phyloP scores from a whole-genome alignment of 2,329 filamentous ascomycete genomes.

The Alternaria sp. region DNA sequence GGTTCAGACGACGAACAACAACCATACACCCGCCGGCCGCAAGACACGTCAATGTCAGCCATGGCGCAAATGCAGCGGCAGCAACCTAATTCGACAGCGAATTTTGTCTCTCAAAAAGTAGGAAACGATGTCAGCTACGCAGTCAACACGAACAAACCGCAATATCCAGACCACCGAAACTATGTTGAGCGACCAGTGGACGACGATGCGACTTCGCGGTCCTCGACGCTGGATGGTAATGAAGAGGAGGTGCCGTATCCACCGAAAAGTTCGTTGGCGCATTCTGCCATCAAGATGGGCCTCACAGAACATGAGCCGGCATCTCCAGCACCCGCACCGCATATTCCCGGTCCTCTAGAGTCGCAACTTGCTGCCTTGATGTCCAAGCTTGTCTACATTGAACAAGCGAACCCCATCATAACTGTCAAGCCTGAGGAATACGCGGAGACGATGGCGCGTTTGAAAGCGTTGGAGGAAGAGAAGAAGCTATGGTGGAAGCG shows the following conservation, averaged over 20 bases:
- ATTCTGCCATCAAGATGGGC: slow-evolving; percentile 25
- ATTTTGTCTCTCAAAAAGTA: slow-evolving; percentile 38
- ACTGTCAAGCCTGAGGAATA: slow-evolving; percentile 53
- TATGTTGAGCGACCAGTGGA: slow-evolving; percentile 32
- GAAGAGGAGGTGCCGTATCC: slow-evolving; percentile 42
- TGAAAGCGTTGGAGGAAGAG: slow-evolving; percentile 50
- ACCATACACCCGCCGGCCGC: slow-evolving; percentile 23
- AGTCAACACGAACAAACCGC: slow-evolving; percentile 22
- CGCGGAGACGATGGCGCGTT: slow-evolving; percentile 37
- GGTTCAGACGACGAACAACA: slow-evolving; percentile 38
- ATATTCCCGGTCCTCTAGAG: slow-evolving; percentile 48
- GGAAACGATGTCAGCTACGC: slow-evolving; percentile 26
- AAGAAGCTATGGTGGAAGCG: slow-evolving; percentile 49
- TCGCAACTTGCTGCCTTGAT: slow-evolving; percentile 50
- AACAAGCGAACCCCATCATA: slow-evolving; percentile 44
- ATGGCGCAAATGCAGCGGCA: slow-evolving; percentile 42
- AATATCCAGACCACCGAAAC: slow-evolving; percentile 21
- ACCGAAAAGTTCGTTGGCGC: slow-evolving; percentile 42
- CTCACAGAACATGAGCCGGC: slow-evolving; percentile 28
- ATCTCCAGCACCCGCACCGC: slow-evolving; percentile 32
- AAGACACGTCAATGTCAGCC: slow-evolving; percentile 33
- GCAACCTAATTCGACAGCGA: slow-evolving; percentile 28
- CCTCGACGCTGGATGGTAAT: slow-evolving; percentile 46
- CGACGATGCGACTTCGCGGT: slow-evolving; percentile 44
- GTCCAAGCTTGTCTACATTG: slow-evolving; percentile 51